Evolutionary conservation across 306 rosid species (phyloP), one percentile per base, ranked within the genome.

Genomic region (Luffa aegyptiaca): DNA sequence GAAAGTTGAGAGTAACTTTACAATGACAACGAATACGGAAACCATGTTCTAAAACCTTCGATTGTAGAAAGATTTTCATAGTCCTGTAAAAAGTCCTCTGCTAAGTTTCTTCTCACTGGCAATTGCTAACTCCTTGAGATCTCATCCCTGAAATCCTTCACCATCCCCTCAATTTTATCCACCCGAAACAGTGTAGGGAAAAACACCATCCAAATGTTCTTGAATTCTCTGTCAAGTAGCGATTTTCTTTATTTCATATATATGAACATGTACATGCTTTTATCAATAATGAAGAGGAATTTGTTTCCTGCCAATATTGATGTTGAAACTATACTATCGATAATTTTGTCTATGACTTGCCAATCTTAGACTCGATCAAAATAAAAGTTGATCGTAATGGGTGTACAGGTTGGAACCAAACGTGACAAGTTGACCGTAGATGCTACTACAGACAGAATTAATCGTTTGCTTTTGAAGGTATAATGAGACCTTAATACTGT

Each of bases 401-500:
- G 86, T 63, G 87, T 65, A 85, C 90, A 96, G 99, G 92, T 44
- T 76, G 99, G 99, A 85, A 86, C 93, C 41, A 85, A 90, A 79
- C 98, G 97, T 41, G 96, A 96, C 85, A 85, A 87, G 74, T 53
- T 48, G 58, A 88, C 92, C n/a, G 46, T 96, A 63, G 97, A 96
- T 83, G 87, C 90, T 76, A 62, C 82, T 51, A 91, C 96, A 79
- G 61, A 88, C 79, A 86, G 88, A 88, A 78, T 96, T 53, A 93
- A 93, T 77, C 86, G 92, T 86, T 83, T 96, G 80, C 99, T 96
- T 82, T 89, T 78, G 83, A 84, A 96, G 99, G 99, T 96, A 88
- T 84, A 80, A 31, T 52, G 33, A 80, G 52, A 74, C 73, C 76
- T 62, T 17, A 42, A 78, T 10, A 46, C 42, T 8, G 26, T n/a